Evolutionary conservation across 2,329 filamentous ascomycete genomes (phyloP), one percentile per base, ranked within the genome.

Genomic region (Fusarium abutilonis): DNA sequence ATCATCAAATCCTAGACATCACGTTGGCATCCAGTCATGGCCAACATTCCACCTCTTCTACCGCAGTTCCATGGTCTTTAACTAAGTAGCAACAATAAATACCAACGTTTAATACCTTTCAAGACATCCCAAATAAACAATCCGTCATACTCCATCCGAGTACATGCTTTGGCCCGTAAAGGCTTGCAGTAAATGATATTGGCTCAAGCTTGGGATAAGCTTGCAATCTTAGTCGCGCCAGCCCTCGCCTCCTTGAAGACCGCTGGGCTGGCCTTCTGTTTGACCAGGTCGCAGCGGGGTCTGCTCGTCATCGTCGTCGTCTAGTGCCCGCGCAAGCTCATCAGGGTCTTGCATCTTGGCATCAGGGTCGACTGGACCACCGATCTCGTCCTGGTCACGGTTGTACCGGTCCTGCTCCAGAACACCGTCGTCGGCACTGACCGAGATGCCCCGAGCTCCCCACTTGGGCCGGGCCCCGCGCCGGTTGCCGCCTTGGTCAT

Each of bases 341-440:
- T 89, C 86, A 0, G 86, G 86, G 60, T 89, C 86, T 63, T 81
- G 80, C 86, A 89, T 88, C 77, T 81, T 86, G 34, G 86, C 86
- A 69, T 89, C 86, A 0, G 85, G 83, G 66, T 88, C 86, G 6
- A 83, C 76, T 28, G 74, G 74, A 3, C 76, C 79, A 19, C 77
- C 77, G 23, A 83, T 72, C 49, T 82, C 77, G 63, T 80, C 76
- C 48, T 82, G 79, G 15, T 76, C 75, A n/a, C 76, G 77, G 41
- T 77, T 74, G 38, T 81, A 79, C 29, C 77, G 77, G 51, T 86
- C 82, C 36, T 77, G 72, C 51, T 81, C 83, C 11, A 86, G 74
- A 4, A 86, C 80, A 2, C 82, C 82, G 19, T 89, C 87, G 64
- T 89, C 87, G 29, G 87, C 87, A 63, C 84, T 87, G 66, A 89